A percentile compares a stretch with the other conserved stretches of the same genome.
These are phyloP conservation scores for Graphilbum fragrans DNA, from an alignment of 2,329 filamentous ascomycete genomes.

Conservation along the genomic window DNA sequence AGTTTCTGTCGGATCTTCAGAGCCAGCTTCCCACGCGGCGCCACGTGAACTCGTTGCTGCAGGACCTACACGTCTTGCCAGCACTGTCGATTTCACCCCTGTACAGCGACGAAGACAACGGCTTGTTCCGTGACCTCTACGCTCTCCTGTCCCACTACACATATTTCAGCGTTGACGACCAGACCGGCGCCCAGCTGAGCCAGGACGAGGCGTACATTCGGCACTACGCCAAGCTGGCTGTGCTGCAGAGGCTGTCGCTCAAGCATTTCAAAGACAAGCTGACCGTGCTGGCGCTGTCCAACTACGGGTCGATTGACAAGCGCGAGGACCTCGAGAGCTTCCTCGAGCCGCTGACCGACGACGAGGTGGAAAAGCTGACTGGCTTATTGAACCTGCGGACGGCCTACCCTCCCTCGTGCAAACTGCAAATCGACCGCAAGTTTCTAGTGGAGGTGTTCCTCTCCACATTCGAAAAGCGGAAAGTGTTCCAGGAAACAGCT, in stretches of 20 bases:
- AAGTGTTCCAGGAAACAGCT: slow-evolving; percentile 71
- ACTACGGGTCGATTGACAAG: slow-evolving; percentile 79
- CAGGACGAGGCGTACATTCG: slow-evolving; percentile 63
- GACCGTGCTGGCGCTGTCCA: slow-evolving; percentile 81
- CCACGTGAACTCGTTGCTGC: slow-evolving; percentile 81
- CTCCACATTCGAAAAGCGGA: slow-evolving; percentile 61
- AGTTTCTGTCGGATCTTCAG: slow-evolving; percentile 80
- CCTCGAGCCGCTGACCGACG: slow-evolving; percentile 59
- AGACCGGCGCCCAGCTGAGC: slow-evolving; percentile 67
- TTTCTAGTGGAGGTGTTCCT: slow-evolving; percentile 63
- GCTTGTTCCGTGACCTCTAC: slow-evolving; percentile 68
- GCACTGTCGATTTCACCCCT: slow-evolving; percentile 68
- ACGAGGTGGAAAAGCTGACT: slow-evolving; percentile 60
- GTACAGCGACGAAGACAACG: slow-evolving; percentile 62
- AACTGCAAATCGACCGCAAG: slow-evolving; percentile 48
- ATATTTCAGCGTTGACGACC: slow-evolving; percentile 82
- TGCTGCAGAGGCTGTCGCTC: slow-evolving; percentile 64
- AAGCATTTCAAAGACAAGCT: slow-evolving; percentile 83
- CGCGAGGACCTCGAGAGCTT: slow-evolving; percentile 67
- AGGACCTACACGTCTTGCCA: slow-evolving; percentile 73
- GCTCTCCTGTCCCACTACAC: slow-evolving; percentile 76
- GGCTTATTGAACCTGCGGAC: slow-evolving; percentile 65
- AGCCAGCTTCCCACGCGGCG: slow-evolving; percentile 88
- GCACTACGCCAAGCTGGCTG: slow-evolving; percentile 67
- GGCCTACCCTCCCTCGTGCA: slow-evolving; percentile 62